Evolutionary conservation across 23 red algal genomes (phyloP).

Genomic region (Chondrus crispus): DNA sequence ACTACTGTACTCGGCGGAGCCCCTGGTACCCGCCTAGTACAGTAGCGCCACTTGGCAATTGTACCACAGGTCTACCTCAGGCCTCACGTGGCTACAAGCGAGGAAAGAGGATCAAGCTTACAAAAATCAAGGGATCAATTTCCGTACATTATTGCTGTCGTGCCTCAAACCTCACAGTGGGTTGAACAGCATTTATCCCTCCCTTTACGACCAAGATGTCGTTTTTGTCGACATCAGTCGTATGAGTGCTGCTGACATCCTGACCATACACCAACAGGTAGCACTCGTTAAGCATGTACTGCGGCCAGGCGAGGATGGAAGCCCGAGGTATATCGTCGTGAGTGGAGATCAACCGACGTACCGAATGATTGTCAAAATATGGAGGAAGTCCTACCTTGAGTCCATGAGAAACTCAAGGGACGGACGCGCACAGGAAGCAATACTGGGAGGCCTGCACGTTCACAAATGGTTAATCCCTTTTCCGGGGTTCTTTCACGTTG

Average conservation of each 20-base stretch:
- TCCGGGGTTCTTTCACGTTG: slow-evolving; percentile 3
- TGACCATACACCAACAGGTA: not conserved
- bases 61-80: no score
- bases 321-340: not conserved
- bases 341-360: slow-evolving; percentile 6
- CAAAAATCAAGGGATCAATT: not conserved
- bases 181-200: not conserved
- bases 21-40: not conserved
- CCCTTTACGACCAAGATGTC: not conserved
- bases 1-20: not conserved
- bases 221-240: not conserved
- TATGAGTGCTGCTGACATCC: not conserved
- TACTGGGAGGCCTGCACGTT: not conserved
- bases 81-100: not conserved
- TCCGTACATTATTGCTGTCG: not conserved
- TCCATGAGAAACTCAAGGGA: not conserved
- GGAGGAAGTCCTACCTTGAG: not conserved
- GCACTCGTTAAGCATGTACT: not conserved
- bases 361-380: not conserved
- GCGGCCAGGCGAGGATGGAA: not conserved
- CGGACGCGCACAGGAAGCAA: no score
- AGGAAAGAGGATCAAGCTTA: not conserved
- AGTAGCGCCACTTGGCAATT: not conserved
- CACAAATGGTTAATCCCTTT: not conserved
- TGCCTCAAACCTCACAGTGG: not conserved